Base-by-base conservation (phyloP, 306 rosid genomes). In the Vigna radiata region DNA sequence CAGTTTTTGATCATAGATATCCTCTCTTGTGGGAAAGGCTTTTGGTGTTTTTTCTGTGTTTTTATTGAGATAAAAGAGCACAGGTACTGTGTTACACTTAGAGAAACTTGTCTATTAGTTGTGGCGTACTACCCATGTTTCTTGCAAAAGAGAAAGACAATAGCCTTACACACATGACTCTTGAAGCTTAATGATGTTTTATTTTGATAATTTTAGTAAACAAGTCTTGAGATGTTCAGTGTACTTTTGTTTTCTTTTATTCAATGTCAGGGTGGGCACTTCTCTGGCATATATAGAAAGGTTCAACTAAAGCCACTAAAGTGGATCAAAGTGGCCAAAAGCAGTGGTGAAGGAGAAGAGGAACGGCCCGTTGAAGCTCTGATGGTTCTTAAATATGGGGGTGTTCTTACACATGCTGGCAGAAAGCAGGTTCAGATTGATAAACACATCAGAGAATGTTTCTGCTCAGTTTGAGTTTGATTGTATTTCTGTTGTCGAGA, bases 371-470 rank as follows among this genome's bases (percentile, higher is more conserved):
- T 88, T 83, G 97, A 91, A 87, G 98, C 98, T 82, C 78, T 94
- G 70, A 94, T 91, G 98, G 91, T 94, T 81, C 98, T 94, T 44
- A 94, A 94, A 87, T 94, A 94, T 58, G 97, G 97, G 25, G 98
- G 98, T 4, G 98, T 94, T 76, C 98, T 94, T 76, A 94, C 98
- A 54, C 98, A 94, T 77, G 98, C 98, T 55, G 98, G 98, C 25
- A 89, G 98, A 83, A 94, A 91, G 87, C 98, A 94, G 98, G 98
- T 94, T 67, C 23, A 58, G 63, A 63, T 72, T 72, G 8, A 39
- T 75, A 66, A 10, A 55, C 11, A 39, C 39, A 6, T 14, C 3
- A 58, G 43, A 43, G 21, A 19, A 21, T 18, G 47, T 10, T 75
- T 72, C 71, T 56, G 8, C 73, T 65, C 27, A 61, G 59, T 64